Conservation (phyloP, 2,329 filamentous ascomycete species). For the Microdochium trichocladiopsis region DNA sequence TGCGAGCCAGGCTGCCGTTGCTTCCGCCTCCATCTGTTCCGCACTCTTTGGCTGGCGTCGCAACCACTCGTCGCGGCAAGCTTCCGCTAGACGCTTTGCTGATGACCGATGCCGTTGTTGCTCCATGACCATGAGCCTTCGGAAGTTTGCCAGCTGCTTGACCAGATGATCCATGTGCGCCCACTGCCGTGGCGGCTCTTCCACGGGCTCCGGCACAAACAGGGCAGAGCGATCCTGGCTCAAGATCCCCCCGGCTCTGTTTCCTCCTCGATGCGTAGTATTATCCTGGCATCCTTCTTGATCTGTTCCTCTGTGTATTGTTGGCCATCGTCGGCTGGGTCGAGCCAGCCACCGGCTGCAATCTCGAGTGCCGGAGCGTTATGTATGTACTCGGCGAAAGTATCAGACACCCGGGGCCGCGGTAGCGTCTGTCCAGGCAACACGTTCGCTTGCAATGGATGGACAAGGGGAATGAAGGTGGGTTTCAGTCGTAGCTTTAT, state of each 20-base stretch:
- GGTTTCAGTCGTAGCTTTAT: constrained; percentile 42
- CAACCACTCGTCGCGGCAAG: constrained; percentile 70
- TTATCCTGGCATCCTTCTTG: constrained; percentile 59
- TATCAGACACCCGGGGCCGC: constrained; percentile 43
- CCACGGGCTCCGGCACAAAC: constrained; percentile 63
- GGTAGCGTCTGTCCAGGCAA: constrained; percentile 22
- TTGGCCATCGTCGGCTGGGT: constrained; percentile 46
- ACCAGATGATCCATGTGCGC: constrained; percentile 82
- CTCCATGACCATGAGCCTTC: constrained; percentile 72
- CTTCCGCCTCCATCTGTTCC: constrained; percentile 78
- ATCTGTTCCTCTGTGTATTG: constrained; percentile 56
- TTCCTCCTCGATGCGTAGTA: constrained; percentile 65
- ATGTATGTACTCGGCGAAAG: constrained; percentile 51
- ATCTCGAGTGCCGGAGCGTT: constrained; percentile 43
- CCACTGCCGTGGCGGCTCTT: constrained; percentile 74
- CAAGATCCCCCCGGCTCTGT: constrained; percentile 69
- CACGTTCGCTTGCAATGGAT: constrained; percentile 49
- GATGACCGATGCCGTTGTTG: constrained; percentile 67
- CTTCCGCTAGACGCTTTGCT: constrained; percentile 74
- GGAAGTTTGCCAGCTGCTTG: constrained; percentile 72
- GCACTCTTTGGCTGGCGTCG: constrained; percentile 65
- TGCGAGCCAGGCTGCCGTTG: constrained; percentile 56
- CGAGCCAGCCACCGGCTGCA: constrained; percentile 49
- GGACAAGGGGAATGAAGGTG: constrained; percentile 48
- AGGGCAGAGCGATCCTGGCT: constrained; percentile 63